Percentiles rank a stretch among this genome's conserved stretches.
These are phyloP conservation scores for Thelonectria olida DNA, from an alignment of 2,329 filamentous ascomycete species.

Conservation along the genomic window DNA sequence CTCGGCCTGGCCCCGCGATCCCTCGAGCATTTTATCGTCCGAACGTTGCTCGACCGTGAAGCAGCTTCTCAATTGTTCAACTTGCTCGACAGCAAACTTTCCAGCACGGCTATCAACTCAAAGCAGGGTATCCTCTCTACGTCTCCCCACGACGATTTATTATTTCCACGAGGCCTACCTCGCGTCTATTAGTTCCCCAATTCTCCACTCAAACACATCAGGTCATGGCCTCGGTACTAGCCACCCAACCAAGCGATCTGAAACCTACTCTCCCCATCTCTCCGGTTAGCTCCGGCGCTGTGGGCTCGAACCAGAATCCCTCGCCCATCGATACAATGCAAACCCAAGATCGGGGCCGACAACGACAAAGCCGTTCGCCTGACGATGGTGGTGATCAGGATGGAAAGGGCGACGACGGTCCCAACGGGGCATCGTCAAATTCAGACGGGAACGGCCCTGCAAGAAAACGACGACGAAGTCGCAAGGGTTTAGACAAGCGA, in stretches of 20 bases:
- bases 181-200: background rate
- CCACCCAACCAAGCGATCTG: constrained; percentile 36
- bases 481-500: constrained; percentile 82
- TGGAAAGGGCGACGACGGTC: constrained; percentile 46
- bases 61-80: constrained; percentile 21
- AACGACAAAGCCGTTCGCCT: constrained; percentile 52
- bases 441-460: constrained; percentile 66
- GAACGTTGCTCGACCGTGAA: constrained; percentile 26
- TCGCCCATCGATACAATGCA: constrained; percentile 46
- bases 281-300: constrained; percentile 50
- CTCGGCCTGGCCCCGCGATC: constrained; percentile 37
- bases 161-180: constrained; percentile 2
- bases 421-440: constrained; percentile 59
- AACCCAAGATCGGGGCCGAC: constrained; percentile 47
- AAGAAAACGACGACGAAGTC: constrained; percentile 75
- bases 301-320: constrained; percentile 53
- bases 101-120: background rate
- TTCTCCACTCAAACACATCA: constrained; percentile 18
- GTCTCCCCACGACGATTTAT: background rate
- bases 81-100: constrained; percentile 8
- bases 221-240: constrained; percentile 41
- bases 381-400: constrained; percentile 54
- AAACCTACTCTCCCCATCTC: constrained; percentile 50
- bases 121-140: too few relatives aligned
- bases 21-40: constrained; percentile 17